These are phyloP conservation scores for Striga asiatica DNA, from an alignment of 257 asterid species.

Conservation along the genomic window DNA sequence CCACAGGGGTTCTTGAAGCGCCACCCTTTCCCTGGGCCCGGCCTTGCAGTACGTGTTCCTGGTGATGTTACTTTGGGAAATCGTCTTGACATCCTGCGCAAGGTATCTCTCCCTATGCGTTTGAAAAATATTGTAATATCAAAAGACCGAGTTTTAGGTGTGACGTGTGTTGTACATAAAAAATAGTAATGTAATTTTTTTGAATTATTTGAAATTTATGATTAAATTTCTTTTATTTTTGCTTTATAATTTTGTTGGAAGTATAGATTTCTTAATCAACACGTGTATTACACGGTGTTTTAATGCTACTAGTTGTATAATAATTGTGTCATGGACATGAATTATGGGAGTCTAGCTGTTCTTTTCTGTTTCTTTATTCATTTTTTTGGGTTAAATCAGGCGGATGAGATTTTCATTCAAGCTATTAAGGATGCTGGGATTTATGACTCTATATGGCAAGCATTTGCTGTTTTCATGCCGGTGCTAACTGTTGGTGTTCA, in stretches of 20 bases:
- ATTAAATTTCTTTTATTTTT: no score
- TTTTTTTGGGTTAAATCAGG: slow-evolving; percentile 30
- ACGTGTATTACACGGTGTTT: no score
- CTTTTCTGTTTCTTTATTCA: background rate
- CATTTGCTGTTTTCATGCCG: slow-evolving; percentile 93
- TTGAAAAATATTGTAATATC: no score
- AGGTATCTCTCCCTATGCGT: slow-evolving; percentile 47
- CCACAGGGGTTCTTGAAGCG: slow-evolving; percentile 65
- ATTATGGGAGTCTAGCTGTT: background rate
- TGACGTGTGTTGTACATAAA: no score
- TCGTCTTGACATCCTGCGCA: slow-evolving; percentile 71
- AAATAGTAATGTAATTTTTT: no score
- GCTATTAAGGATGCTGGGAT: slow-evolving; percentile 84
- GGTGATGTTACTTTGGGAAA: slow-evolving; percentile 88
- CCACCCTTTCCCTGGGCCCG: slow-evolving; percentile 97
- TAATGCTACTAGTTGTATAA: no score
- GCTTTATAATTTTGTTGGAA: no score
- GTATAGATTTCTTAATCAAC: no score
- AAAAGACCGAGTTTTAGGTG: no score
- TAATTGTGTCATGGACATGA: background rate
- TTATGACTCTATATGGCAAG: slow-evolving; percentile 94
- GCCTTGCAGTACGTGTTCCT: slow-evolving; percentile 83
- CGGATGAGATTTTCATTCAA: slow-evolving; percentile 92
- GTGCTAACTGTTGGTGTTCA: slow-evolving; percentile 91
- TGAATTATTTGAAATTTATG: no score